phyloP scores from a whole-genome alignment of 257 asterid genomes.

The Striga asiatica region DNA sequence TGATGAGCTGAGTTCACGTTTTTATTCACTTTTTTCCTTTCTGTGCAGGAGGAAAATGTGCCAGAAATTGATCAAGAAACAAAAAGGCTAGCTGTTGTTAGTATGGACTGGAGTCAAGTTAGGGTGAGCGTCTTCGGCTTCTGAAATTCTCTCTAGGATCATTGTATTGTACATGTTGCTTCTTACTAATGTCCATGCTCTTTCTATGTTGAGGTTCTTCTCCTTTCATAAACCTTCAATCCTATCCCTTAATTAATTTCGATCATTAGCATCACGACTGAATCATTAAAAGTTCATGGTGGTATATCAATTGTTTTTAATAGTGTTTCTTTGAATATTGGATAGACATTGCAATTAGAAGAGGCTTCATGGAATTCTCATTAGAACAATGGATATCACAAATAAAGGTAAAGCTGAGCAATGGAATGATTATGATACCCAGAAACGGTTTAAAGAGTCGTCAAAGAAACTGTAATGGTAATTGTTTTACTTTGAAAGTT shows the following conservation, averaged over 20 bases:
- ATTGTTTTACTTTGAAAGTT: neutral
- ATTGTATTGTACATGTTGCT: neutral
- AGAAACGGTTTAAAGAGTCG: neutral
- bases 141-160: neutral
- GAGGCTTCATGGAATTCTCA: neutral
- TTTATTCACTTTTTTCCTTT: conserved; percentile 1
- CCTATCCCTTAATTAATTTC: neutral
- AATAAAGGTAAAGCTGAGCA: too few relatives aligned
- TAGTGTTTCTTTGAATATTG: too few relatives aligned
- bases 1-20: too few relatives aligned
- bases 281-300: too few relatives aligned
- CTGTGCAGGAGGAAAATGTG: conserved; percentile 48
- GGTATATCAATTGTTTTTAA: too few relatives aligned
- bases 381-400: too few relatives aligned
- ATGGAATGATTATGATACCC: neutral
- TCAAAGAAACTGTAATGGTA: neutral
- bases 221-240: neutral
- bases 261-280: neutral
- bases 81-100: conserved; percentile 66
- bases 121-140: conserved; percentile 38
- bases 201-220: neutral
- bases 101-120: conserved; percentile 88
- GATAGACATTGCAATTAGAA: too few relatives aligned
- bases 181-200: neutral
- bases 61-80: conserved; percentile 85